Evolutionary conservation across 306 rosid species (phyloP), one percentile per base, ranked within the genome.

Genomic region (Nissolia schottii): DNA sequence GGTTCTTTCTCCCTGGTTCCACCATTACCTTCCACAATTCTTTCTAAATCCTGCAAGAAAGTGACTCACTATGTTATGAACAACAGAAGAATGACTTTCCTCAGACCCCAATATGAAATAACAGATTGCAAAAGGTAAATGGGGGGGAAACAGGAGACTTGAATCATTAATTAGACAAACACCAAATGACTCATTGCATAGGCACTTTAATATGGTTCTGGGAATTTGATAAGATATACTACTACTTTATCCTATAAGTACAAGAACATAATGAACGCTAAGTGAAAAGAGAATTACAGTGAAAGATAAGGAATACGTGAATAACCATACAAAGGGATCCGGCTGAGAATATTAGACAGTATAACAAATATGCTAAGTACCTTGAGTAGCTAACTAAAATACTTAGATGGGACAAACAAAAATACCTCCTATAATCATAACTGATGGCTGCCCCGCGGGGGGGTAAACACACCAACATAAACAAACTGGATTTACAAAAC

Each of bases 1-100:
- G 98, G 98, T 49, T 94, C 97, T 24, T 80, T 91, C 83, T 89
- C 95, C 74, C 74, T 71, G 72, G 81, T 82, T 53, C 81, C 91
- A 66, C 89, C 91, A 55, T 76, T 88, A 15, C 65, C 88, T 65
- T 77, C 82, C 60, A 82, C 75, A 20, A 94, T 81, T 82, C 93
- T 89, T 71, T 85, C 89, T 78, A 94, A 76, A 80, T 89, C 96
- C 99, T 94, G 91, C 66, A 28, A 66, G 77, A 20, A 34, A 69
- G 50, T 23, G 73, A 50, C 34, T 55, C 40, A 32, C 59, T 9
- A n/a, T 24, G 80, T 50, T 35, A 63, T 64, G 5, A 37, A 64
- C 35, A 31, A 15, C 15, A 24, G 25, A 80, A 29, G 51, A 62
- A 54, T 66, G 19, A 49, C 37, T 49, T 31, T 64, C 72, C 61